Percentiles rank a stretch among this genome's conserved stretches.
phyloP scores from a whole-genome alignment of 805 yeast genomes.

The Schwanniomyces yamadae region DNA sequence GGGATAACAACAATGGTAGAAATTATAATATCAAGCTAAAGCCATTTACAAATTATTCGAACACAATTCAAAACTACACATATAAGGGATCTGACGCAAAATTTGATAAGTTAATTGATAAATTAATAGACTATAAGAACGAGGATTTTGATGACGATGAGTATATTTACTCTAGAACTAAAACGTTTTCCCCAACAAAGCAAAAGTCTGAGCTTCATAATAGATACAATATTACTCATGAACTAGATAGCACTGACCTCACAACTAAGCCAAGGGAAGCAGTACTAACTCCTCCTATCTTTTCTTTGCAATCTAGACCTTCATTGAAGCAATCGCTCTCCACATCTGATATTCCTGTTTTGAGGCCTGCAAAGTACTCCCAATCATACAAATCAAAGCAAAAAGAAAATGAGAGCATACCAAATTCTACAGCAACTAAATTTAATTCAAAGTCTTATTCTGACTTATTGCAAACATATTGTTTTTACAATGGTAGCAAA shows the following conservation, averaged over 20 bases:
- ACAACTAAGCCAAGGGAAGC: constrained; percentile 7
- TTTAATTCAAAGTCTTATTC: constrained; percentile 29
- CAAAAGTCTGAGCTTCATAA: constrained; percentile 14
- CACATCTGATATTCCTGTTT: constrained; percentile 14
- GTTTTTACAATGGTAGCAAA: constrained; percentile 31
- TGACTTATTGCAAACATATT: constrained; percentile 34
- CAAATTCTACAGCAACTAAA: constrained; percentile 11
- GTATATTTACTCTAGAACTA: constrained; percentile 4
- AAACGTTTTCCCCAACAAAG: constrained; percentile 5
- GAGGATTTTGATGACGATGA: constrained; percentile 12
- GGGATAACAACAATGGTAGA: constrained; percentile 38
- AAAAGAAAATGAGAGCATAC: constrained; percentile 10
- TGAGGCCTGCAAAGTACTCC: constrained; percentile 24
- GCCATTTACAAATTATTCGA: constrained; percentile 10
- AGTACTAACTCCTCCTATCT: constrained; percentile 1
- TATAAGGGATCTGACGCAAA: constrained; percentile 10
- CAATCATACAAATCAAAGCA: constrained; percentile 21
- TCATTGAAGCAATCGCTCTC: constrained; percentile 19
- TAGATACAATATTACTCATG: constrained; percentile 18
- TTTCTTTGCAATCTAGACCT: constrained; percentile 14
- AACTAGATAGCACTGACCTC: constrained; percentile 5
- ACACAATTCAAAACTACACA: constrained; percentile 6
- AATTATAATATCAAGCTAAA: constrained; percentile 39
- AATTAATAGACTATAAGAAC: constrained; percentile 16
- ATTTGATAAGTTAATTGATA: constrained; percentile 22